Evolutionary conservation across 1,284 basidiomycete species (phyloP).

Genomic region (Bothia castanella): DNA sequence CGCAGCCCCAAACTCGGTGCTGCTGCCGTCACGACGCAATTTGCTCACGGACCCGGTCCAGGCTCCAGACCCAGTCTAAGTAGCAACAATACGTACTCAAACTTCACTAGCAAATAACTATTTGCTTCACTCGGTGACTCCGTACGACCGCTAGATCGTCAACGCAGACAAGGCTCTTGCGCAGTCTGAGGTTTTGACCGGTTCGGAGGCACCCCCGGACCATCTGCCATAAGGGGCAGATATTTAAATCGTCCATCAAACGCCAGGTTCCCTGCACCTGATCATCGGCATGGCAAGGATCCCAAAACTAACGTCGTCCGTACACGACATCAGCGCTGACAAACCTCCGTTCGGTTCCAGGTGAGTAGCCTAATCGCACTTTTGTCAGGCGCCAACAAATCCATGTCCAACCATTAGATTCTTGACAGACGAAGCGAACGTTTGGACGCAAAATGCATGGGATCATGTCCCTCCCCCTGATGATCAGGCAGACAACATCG

Average conservation of each 20-base stretch:
- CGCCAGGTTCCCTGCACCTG: neutral
- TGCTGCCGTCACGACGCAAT: neutral
- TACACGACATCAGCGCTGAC: conserved; percentile 53
- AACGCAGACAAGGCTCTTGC: no score
- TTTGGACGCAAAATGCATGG: conserved; percentile 81
- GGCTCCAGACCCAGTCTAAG: no score
- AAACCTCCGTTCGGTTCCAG: conserved; percentile 71
- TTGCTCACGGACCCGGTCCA: conserved; percentile 9
- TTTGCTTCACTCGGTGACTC: no score
- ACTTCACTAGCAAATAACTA: no score
- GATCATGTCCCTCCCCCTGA: conserved; percentile 84
- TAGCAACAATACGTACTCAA: no score
- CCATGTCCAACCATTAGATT: conserved; percentile 44
- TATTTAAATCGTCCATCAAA: no score
- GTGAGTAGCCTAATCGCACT: conserved; percentile 30
- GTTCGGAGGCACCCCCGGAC: no score
- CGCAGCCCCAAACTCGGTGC: conserved; percentile 4
- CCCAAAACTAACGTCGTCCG: conserved; percentile 52
- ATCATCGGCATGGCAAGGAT: conserved; percentile 20
- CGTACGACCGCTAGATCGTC: no score
- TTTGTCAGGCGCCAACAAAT: neutral
- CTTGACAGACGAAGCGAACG: conserved; percentile 56
- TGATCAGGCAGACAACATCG: conserved; percentile 69
- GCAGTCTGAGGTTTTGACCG: no score
- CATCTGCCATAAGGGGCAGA: no score